Conservation (phyloP, 2,329 filamentous ascomycete species). For the Thermothelomyces thermophilus region DNA sequence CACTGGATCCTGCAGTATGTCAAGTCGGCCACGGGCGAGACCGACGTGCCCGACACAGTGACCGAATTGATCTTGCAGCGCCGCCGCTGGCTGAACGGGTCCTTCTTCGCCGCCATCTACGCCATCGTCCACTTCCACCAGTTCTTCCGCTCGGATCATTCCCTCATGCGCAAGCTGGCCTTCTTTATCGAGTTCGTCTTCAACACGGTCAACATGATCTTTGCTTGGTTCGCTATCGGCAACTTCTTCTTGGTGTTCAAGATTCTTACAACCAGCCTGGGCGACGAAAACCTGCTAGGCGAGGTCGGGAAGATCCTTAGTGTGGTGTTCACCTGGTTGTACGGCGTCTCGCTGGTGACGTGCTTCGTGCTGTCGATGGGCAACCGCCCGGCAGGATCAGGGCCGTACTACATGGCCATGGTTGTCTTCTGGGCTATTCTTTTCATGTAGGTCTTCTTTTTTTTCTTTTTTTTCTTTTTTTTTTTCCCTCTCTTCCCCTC, state of each 20-base stretch:
- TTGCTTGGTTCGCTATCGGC: constrained; percentile 96
- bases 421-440: constrained; percentile 97
- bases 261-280: constrained; percentile 84
- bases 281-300: constrained; percentile 62
- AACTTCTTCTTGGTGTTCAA: constrained; percentile 99
- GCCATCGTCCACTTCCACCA: constrained; percentile 92
- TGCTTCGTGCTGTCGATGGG: constrained; percentile 94
- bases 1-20: constrained; percentile 98
- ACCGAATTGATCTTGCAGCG: constrained; percentile 93
- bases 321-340: constrained; percentile 92
- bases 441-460: constrained; percentile 62
- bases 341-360: constrained; percentile 82
- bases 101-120: constrained; percentile 96
- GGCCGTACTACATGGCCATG: constrained; percentile 91
- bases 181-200: constrained; percentile 91
- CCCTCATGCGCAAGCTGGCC: constrained; percentile 76
- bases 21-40: constrained; percentile 94
- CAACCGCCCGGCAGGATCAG: constrained; percentile 90
- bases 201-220: constrained; percentile 94
- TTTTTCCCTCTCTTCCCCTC: neutral
- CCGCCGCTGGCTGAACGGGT: constrained; percentile 94
- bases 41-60: constrained; percentile 90
- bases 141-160: constrained; percentile 90
- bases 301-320: constrained; percentile 72
- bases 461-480: neutral